phyloP scores from a whole-genome alignment of 306 rosid genomes.

The Astragalus membranaceus region DNA sequence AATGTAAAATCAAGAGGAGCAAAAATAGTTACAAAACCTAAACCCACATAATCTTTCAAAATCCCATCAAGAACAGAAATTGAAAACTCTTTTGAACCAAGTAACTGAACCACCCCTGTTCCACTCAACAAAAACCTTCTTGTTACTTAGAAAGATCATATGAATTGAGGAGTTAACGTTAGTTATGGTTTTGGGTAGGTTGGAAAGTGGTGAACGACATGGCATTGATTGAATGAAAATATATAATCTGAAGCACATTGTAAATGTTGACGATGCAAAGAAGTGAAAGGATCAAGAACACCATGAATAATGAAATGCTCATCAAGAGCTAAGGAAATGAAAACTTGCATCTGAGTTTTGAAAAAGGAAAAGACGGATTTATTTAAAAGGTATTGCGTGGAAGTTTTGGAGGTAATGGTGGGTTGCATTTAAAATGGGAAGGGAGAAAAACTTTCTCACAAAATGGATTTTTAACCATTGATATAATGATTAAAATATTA shows the following conservation, averaged over 20 bases:
- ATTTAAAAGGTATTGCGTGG: too few species aligned
- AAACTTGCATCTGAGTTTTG: too few species aligned
- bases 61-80: conserved; percentile 50
- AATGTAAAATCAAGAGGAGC: conserved; percentile 54
- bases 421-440: too few species aligned
- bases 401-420: too few species aligned
- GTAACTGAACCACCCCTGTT: conserved; percentile 36
- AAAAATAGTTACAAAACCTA: conserved; percentile 44
- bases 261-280: conserved; percentile 27
- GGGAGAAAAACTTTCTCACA: too few species aligned
- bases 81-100: conserved; percentile 49
- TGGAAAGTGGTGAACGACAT: conserved; percentile 2
- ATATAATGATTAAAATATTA: too few species aligned
- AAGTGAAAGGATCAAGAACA: conserved; percentile 49
- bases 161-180: neutral
- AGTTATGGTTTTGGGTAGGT: too few species aligned
- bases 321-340: conserved; percentile 41
- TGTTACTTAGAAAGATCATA: neutral
- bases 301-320: conserved; percentile 51
- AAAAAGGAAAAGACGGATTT: too few species aligned
- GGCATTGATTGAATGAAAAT: conserved; percentile 28
- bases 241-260: conserved; percentile 27
- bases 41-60: conserved; percentile 27
- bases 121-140: conserved; percentile 33
- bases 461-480: too few species aligned